These are phyloP conservation scores for Wickerhamomyces silvicola DNA, from an alignment of 805 yeast species.

Conservation along the genomic window DNA sequence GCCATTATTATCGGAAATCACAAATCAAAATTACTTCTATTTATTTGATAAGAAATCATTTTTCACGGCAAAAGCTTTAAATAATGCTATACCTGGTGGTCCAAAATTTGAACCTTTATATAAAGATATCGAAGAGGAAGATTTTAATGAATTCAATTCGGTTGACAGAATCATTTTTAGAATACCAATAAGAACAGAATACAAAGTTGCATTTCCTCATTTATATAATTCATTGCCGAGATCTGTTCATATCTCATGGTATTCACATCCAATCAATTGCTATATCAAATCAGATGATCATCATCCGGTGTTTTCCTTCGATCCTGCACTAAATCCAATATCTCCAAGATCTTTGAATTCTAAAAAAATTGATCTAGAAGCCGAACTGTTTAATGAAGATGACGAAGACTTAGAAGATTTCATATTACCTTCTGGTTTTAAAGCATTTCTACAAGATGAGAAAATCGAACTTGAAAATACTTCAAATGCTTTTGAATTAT, in stretches of 20 bases:
- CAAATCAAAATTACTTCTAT: slow-evolving; percentile 49
- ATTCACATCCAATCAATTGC: slow-evolving; percentile 57
- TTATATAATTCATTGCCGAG: slow-evolving; percentile 74
- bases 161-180: slow-evolving; percentile 84
- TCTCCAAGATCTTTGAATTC: slow-evolving; percentile 25
- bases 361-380: slow-evolving; percentile 15
- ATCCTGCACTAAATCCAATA: slow-evolving; percentile 52
- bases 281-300: slow-evolving; percentile 36
- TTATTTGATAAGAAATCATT: slow-evolving; percentile 76
- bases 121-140: slow-evolving; percentile 62
- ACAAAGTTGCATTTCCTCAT: slow-evolving; percentile 80
- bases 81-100: slow-evolving; percentile 87
- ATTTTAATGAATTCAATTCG: slow-evolving; percentile 84
- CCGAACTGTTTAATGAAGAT: slow-evolving; percentile 19
- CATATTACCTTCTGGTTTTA: slow-evolving; percentile 33
- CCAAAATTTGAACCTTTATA: slow-evolving; percentile 89
- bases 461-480: slow-evolving; percentile 40
- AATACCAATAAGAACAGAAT: slow-evolving; percentile 70
- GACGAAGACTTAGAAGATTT: slow-evolving; percentile 35
- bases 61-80: slow-evolving; percentile 85
- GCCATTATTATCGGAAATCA: slow-evolving; percentile 59
- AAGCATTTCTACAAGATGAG: slow-evolving; percentile 46
- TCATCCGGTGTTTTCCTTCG: slow-evolving; percentile 50
- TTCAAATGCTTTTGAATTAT: slow-evolving; percentile 56
- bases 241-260: slow-evolving; percentile 55